Base-by-base conservation (phyloP, 2,329 filamentous ascomycete species). In the Aureobasidium sp. region DNA sequence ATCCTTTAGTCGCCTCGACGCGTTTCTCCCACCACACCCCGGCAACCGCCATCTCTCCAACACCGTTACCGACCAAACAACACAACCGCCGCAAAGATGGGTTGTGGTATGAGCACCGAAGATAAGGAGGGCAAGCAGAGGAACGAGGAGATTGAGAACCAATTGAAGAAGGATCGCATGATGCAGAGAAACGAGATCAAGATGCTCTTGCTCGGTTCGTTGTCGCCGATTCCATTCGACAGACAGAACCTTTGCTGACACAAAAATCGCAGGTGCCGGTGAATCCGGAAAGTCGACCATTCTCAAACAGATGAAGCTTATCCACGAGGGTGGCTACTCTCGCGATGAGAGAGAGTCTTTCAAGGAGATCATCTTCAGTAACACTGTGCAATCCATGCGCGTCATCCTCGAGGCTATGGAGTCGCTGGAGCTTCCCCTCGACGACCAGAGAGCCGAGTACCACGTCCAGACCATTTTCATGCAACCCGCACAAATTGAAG, bases 41-140 rank as follows among this genome's bases (percentile, higher is more conserved):
- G 45, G 57, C 57, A 34, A 20, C 11, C 44, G 44, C 57, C 57
- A 60, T 25, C 45, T 31, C 22, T 60, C 42, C 25, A 47, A 60
- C 42, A 41, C 36, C 39, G 47, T 52, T 37, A 52, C 22, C 49
- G 36, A 53, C 22, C 36, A 12, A 61, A 61, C 48, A 36, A 53
- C 39, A 45, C 44, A 49, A 41, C 53, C 27, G 61, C 77, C 78
- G 81, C 76, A 88, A 91, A 82, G 73, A 99, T 99, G 94, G 94
- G 94, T 87, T 99, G 94, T 79, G 93, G 93, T 80, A 96, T 97
- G 91, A 97, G 93, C 78, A 96, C 94, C 75, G 94, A 97, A 83
- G 94, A 97, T 82, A 97, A 97, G 88, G 94, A 97, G 91, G 93
- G 94, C 81, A 97, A 97, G 90, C 90, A 91, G 83, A 88, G 94